phyloP scores from a whole-genome alignment of 805 yeast genomes.

The Dipodascus albidus region DNA sequence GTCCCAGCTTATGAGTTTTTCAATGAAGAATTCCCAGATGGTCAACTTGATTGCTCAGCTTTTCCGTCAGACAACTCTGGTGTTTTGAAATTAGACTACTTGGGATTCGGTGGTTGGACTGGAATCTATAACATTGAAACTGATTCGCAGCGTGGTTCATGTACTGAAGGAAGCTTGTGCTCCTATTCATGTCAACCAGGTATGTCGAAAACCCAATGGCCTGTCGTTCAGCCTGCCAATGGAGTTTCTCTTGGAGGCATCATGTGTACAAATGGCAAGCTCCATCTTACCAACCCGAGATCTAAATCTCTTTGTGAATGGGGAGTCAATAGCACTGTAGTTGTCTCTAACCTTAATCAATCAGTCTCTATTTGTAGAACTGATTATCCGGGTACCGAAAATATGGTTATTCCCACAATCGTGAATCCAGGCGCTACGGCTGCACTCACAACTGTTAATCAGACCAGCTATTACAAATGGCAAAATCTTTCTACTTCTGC shows the following conservation, averaged over 20 bases:
- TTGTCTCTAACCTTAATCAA: conserved; percentile 49
- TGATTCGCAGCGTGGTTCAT: conserved; percentile 48
- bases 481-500: conserved; percentile 73
- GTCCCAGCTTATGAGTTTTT: neutral
- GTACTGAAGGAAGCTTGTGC: conserved; percentile 87
- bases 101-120: conserved; percentile 75
- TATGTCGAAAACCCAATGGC: conserved; percentile 99
- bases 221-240: conserved; percentile 68
- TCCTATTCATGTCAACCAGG: conserved; percentile 98
- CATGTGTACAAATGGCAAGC: conserved; percentile 69
- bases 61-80: conserved; percentile 72
- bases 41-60: conserved; percentile 48
- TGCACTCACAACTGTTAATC: conserved; percentile 72
- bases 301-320: conserved; percentile 70
- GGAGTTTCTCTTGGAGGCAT: conserved; percentile 96
- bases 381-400: conserved; percentile 98
- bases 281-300: conserved; percentile 68
- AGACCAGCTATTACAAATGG: conserved; percentile 72
- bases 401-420: conserved; percentile 91
- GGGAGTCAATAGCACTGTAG: conserved; percentile 65
- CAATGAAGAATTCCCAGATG: conserved; percentile 47
- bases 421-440: conserved; percentile 54
- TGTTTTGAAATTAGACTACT: conserved; percentile 61
- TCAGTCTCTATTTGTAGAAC: conserved; percentile 91
- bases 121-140: conserved; percentile 50